Evolutionary conservation across 139 green algal species (phyloP), one percentile per base, ranked within the genome.

Genomic region (Diplosphaera chodatii): DNA sequence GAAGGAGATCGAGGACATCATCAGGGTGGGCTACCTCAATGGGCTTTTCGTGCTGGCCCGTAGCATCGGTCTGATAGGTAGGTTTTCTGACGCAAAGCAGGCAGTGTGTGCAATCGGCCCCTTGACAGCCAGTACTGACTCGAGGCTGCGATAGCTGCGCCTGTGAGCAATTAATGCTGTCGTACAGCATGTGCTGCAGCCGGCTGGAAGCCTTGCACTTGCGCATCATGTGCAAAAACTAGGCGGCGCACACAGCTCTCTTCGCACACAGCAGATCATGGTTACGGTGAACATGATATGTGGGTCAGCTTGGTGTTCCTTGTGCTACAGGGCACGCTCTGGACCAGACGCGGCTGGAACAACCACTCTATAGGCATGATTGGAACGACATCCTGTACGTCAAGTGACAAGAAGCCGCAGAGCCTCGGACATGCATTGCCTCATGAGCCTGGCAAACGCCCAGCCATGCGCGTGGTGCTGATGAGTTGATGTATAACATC

Each of bases 11-110:
- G 75, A 91, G 16, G 79, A 94, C 31, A 88, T 96, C 62, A 78
- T 97, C 20, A 70, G 81, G 25, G 86, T 91, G 33, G 92, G 92
- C 34, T 98, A 97, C 79, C 84, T 98, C 21, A 98, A 98, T 74
- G 93, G 89, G 40, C 85, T 98, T 37, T 98, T 98, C 72, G 91
- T 98, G 68, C 87, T 98, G 41, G 90, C 93, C 1, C 82, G 93
- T 59, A 87, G 74, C 86, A 97, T 98, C 30, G 93, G 93, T n/a
- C 77, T 98, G 25, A 94, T 98, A 23, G 93, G 84, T 73, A 32
- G 18, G 74, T 4, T 23, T 4, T 25, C 8, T 18, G 22, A 25
- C 48, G 10, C n/a, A n/a, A n/a, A n/a, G n/a, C n/a, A n/a, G n/a
- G n/a, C n/a, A n/a, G n/a, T n/a, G n/a, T n/a, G n/a, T n/a, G n/a